Evolutionary conservation across 176 grass and related monocot genomes (phyloP), one percentile per base, ranked within the genome.

Genomic region (Phoenix roebelenii): DNA sequence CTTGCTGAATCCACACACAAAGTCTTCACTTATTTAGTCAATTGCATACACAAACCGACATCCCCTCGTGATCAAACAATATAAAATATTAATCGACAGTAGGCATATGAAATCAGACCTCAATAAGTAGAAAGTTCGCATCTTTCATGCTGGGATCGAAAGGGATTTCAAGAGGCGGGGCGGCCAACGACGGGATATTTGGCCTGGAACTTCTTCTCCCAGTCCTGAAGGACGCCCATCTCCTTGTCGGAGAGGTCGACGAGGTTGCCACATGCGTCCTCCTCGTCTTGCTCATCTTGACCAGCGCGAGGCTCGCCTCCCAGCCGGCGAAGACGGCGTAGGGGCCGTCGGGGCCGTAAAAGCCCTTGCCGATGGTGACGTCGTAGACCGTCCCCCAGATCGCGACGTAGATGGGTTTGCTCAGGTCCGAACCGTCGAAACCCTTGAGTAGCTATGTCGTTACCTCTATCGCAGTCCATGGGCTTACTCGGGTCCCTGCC

Each of bases 201-300:
- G 60, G 83, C 87, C 80, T 83, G 75, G 78, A 97, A 97, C 78
- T 97, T 97, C 61, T 75, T 85, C 83, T 91, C 87, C 92, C 92
- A 97, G 52, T 97, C 92, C 18, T 74, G 68, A 28, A 97, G 87
- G 51, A 89, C 85, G 24, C 72, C 85, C 26, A 78, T 75, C 72
- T 97, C 92, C 77, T 97, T 97, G 3, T 97, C 84, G 53, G 78
- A 66, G 78, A 97, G 84, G 23, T 66, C 92, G 3, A 51, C 52
- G 60, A 97, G 78, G 77, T 97, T 69, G 3, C 83, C 83, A 12
- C 70, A 81, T 80, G 83, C 54, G 52, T 91, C 87, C 49, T 24
- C 65, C 18, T 63, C 81, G 23, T 77, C 80, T 90, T 97, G 77
- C 83, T 88, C 92, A 97, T 97, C 80, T 97, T 97, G 4, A 61